Conservation (phyloP, 1,284 basidiomycete species). For the Hypsizygus ulmarius region DNA sequence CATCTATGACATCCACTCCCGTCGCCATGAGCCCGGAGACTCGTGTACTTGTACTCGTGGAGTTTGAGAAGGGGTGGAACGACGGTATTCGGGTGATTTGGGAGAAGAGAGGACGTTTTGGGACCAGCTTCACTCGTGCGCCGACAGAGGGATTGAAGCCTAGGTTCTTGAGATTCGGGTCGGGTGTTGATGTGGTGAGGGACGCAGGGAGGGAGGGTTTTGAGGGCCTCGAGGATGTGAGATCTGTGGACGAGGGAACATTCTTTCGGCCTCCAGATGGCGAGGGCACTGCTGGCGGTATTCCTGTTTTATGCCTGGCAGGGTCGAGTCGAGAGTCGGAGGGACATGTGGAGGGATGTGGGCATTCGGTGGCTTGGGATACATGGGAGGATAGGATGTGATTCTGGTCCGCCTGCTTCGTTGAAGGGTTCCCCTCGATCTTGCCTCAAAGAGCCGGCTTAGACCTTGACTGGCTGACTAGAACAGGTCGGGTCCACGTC, state of each 20-base stretch:
- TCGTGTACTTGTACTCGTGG: conserved; percentile 36
- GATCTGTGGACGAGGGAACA: conserved; percentile 28
- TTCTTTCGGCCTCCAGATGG: conserved; percentile 26
- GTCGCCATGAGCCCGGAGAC: conserved; percentile 29
- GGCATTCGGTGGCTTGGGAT: conserved; percentile 34
- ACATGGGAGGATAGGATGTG: conserved; percentile 18
- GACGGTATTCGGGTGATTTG: conserved; percentile 21
- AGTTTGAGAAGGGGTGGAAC: conserved; percentile 60
- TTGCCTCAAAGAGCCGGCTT: no score
- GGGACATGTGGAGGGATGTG: conserved; percentile 34
- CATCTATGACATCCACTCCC: conserved; percentile 30
- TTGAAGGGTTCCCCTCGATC: no score
- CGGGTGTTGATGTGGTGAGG: conserved; percentile 12
- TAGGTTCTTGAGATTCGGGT: conserved; percentile 15
- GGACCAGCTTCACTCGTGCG: conserved; percentile 9
- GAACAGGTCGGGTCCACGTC: no score
- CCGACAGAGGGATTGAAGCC: background rate
- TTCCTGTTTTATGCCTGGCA: conserved; percentile 48
- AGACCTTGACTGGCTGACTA: no score
- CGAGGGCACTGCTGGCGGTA: conserved; percentile 9
- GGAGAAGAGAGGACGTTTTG: conserved; percentile 17
- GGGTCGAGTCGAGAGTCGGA: conserved; percentile 35
- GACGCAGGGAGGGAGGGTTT: conserved; percentile 38
- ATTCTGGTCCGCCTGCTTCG: conserved; percentile 14
- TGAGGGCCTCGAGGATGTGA: conserved; percentile 46